Conservation (phyloP, 169 alveolate genomes). For the Babesia bovis region DNA sequence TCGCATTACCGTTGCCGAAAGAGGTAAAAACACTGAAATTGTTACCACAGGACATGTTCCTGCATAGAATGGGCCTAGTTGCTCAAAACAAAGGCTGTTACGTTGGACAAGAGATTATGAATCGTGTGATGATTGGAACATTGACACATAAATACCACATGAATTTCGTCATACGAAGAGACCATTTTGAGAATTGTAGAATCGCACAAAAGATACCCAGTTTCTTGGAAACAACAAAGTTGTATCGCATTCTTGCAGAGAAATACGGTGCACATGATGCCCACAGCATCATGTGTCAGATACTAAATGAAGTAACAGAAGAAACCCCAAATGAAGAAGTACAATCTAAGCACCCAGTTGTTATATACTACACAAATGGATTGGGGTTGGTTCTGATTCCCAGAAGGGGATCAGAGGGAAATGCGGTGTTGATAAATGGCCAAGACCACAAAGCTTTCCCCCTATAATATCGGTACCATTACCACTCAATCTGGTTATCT, state of each 20-base stretch:
- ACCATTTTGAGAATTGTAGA: slow-evolving; percentile 6
- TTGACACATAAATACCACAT: slow-evolving; percentile 68
- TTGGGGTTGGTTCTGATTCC: slow-evolving; percentile 20
- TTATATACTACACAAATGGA: slow-evolving; percentile 21
- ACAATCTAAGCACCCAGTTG: background rate
- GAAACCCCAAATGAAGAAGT: background rate
- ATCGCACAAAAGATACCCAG: background rate
- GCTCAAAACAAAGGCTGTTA: slow-evolving; percentile 74
- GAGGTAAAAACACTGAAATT: slow-evolving; percentile 17
- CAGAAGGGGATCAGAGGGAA: background rate
- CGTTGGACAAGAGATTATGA: slow-evolving; percentile 77
- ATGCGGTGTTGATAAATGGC: background rate
- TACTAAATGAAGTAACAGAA: background rate
- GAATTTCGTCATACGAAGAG: slow-evolving; percentile 42
- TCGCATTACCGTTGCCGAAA: slow-evolving; percentile 18
- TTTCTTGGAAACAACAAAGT: background rate
- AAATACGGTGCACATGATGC: background rate
- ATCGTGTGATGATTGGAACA: slow-evolving; percentile 64
- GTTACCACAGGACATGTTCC: slow-evolving; percentile 70
- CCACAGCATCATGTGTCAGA: background rate
- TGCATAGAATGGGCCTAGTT: slow-evolving; percentile 63
- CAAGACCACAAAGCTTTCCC: background rate
- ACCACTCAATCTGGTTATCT: too few relatives aligned
- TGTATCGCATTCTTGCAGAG: background rate
- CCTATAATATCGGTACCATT: background rate